These are phyloP conservation scores for Yarrowia bubula DNA, from an alignment of 805 yeast species.

Conservation along the genomic window DNA sequence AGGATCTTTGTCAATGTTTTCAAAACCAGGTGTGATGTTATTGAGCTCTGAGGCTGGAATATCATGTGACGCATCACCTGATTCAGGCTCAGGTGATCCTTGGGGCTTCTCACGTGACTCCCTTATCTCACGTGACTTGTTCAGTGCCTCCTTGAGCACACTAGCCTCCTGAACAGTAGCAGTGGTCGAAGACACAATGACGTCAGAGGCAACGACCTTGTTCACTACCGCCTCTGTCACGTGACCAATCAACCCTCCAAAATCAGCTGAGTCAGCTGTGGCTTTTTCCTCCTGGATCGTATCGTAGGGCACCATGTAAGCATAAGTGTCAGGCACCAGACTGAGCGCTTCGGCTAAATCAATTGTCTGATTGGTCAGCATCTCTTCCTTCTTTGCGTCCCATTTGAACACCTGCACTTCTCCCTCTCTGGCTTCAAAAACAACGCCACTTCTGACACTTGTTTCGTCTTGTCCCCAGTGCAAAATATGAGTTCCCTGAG, in stretches of 20 bases:
- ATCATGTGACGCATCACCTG: background rate
- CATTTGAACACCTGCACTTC: conserved; percentile 42
- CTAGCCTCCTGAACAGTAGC: conserved; percentile 53
- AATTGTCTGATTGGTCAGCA: conserved; percentile 36
- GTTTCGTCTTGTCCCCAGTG: conserved; percentile 47
- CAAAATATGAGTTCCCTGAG: conserved; percentile 53
- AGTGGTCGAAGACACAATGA: conserved; percentile 44
- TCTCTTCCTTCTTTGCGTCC: conserved; percentile 41
- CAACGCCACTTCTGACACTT: conserved; percentile 45
- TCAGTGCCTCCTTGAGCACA: conserved; percentile 43
- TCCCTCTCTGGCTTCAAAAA: conserved; percentile 40
- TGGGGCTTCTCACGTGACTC: background rate
- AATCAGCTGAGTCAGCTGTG: conserved; percentile 34
- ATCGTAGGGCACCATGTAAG: conserved; percentile 40
- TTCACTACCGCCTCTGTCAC: background rate
- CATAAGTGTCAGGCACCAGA: conserved; percentile 40
- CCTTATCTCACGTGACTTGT: conserved; percentile 36
- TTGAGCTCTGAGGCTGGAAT: background rate
- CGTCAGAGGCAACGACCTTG: background rate
- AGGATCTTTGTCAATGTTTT: background rate
- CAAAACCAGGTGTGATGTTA: background rate
- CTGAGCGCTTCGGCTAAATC: conserved; percentile 39
- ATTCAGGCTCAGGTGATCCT: background rate
- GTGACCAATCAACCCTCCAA: conserved; percentile 40
- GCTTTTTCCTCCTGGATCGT: background rate